These are phyloP conservation scores for Lentinula novae-zelandiae DNA, from an alignment of 1,284 basidiomycete genomes.

Conservation along the genomic window DNA sequence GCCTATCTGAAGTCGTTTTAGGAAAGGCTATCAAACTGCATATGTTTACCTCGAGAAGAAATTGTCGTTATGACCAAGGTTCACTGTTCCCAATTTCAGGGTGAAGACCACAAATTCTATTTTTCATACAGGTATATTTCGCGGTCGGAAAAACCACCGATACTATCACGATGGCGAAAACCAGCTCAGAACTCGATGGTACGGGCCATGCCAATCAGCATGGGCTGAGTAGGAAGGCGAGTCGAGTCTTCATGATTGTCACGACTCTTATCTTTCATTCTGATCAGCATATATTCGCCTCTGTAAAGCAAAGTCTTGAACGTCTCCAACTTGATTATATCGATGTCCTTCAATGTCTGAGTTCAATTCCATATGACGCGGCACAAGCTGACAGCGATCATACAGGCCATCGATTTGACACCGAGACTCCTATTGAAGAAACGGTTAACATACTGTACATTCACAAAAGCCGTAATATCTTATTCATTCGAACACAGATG, in stretches of 20 bases:
- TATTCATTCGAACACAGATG: conserved; percentile 36
- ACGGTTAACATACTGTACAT: conserved; percentile 20
- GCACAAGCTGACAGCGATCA: not conserved
- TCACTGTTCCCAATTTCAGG: not conserved
- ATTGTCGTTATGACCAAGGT: conserved; percentile 81
- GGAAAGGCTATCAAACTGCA: conserved; percentile 77
- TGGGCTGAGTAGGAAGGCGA: conserved; percentile 49
- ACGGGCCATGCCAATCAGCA: conserved; percentile 58
- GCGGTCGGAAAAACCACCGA: conserved; percentile 4
- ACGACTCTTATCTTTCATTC: not conserved
- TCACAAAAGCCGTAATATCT: not conserved
- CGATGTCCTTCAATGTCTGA: conserved; percentile 42
- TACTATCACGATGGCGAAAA: not conserved
- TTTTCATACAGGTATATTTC: not conserved
- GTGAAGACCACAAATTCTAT: not conserved
- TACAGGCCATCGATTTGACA: conserved; percentile 56
- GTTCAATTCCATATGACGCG: not conserved
- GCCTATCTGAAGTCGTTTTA: conserved; percentile 69
- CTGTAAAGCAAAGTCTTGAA: conserved; percentile 61
- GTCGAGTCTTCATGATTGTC: not conserved
- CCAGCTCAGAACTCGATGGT: not conserved
- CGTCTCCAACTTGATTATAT: conserved; percentile 70
- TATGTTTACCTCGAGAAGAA: conserved; percentile 67
- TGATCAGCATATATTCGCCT: conserved; percentile 67
- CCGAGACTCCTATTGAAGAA: conserved; percentile 42